phyloP scores from a whole-genome alignment of 306 rosid genomes.

The Astragalus glycyphyllos region DNA sequence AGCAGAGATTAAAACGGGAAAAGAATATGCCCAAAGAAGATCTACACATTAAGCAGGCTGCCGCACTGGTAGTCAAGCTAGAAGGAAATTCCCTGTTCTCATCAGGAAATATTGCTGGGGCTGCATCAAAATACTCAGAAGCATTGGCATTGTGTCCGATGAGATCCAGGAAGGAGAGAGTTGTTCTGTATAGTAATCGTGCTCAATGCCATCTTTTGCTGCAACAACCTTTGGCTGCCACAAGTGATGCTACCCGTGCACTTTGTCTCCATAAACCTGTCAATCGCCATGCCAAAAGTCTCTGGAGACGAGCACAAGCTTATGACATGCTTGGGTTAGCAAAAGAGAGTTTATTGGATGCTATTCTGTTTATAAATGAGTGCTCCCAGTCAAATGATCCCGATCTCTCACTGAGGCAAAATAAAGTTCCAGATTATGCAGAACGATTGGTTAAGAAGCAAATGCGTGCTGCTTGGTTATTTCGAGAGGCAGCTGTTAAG shows the following conservation, averaged over 20 bases:
- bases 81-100: slow-evolving; percentile 99
- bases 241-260: slow-evolving; percentile 95
- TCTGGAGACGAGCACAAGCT: slow-evolving; percentile 99
- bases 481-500: slow-evolving; percentile 93
- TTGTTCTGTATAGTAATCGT: slow-evolving; percentile 93
- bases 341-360: slow-evolving; percentile 93
- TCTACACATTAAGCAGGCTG: slow-evolving; percentile 97
- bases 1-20: slow-evolving; percentile 91
- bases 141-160: slow-evolving; percentile 94
- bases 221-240: slow-evolving; percentile 95
- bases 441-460: slow-evolving; percentile 95
- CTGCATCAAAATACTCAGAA: slow-evolving; percentile 93
- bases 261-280: slow-evolving; percentile 95
- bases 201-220: slow-evolving; percentile 93
- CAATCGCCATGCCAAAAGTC: slow-evolving; percentile 97
- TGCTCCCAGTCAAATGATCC: slow-evolving; percentile 98
- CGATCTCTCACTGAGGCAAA: slow-evolving; percentile 85
- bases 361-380: slow-evolving; percentile 94
- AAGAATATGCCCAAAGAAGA: slow-evolving; percentile 97
- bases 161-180: slow-evolving; percentile 97
- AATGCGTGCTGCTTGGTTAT: slow-evolving; percentile 99
- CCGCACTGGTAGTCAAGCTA: slow-evolving; percentile 94
- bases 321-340: slow-evolving; percentile 97
- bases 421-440: slow-evolving; percentile 97
- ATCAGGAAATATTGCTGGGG: slow-evolving; percentile 92